Base-by-base conservation (phyloP, 257 asterid genomes). In the Solanum megistacrolobum region DNA sequence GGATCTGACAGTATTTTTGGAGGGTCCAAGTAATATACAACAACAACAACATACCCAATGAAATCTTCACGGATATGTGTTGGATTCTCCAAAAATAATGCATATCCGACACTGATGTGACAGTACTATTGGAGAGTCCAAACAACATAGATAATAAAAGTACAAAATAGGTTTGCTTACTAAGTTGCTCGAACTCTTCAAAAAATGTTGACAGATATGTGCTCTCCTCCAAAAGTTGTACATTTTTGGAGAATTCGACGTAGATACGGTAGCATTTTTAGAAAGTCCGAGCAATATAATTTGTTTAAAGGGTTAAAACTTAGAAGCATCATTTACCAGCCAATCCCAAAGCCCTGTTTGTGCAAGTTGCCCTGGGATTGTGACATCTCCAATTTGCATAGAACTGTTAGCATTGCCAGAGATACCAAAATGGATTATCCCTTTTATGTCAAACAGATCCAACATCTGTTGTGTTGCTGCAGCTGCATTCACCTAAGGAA, bases 331-430 rank as follows among this genome's bases (percentile, higher is more conserved):
- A 20, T 62, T 66, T 88, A 94, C 96, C 94, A 94, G 92, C 98
- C 96, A 93, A 88, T 94, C 95, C 98, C 95, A 94, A 58, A 92
- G 68, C 55, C 95, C 96, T 10, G 94, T 89, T 46, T 93, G 93
- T 87, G 91, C 93, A 55, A 94, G 83, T 88, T 91, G 90, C 10
- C 85, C 84, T 7, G 94, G 95, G 65, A 94, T 88, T 25, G 89
- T 55, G 72, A 93, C 96, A 89, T 94, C 96, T 89, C 95, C 98
- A 7, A 93, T 89, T 3, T 89, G 90, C 86, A 93, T 69, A 34
- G 98, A 93, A 83, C 83, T 86, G 86, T 94, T 93, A 39, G 91
- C 90, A 88, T 92, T 94, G 25, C 98, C 98, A 48, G 95, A 89
- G 12, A 94, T 93, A 23, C 98, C 96, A 81, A 93, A 93, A 86